Evolutionary conservation across 2,329 filamentous ascomycete genomes (phyloP).

Genomic region (Curvularia lunata): DNA sequence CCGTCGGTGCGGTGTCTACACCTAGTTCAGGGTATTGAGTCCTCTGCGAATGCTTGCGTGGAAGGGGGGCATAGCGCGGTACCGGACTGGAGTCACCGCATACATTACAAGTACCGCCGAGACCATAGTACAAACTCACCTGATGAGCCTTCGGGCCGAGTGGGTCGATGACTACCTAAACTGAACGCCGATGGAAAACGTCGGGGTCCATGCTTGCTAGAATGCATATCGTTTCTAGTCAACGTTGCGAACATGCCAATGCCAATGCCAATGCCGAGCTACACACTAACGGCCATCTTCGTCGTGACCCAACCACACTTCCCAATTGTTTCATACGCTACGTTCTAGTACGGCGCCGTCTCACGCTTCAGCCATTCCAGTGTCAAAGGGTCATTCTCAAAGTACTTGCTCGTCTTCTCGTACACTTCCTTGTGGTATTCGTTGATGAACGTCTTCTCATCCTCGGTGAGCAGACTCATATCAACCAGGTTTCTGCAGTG

Average conservation of each 20-base stretch:
- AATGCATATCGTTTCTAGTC: conserved; percentile 16
- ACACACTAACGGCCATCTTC: conserved; percentile 21
- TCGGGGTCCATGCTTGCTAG: conserved; percentile 21
- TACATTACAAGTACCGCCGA: conserved; percentile 3
- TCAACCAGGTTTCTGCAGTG: conserved; percentile 92
- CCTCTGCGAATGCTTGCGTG: background rate
- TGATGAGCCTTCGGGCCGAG: conserved; percentile 13
- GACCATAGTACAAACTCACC: conserved; percentile 8
- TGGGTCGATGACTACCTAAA: conserved; percentile 17
- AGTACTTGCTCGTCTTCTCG: conserved; percentile 79
- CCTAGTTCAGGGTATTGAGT: background rate
- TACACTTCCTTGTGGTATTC: conserved; percentile 81
- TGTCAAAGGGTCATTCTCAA: conserved; percentile 74
- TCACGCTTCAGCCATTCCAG: conserved; percentile 85
- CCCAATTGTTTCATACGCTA: conserved; percentile 7
- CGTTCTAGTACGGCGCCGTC: conserved; percentile 63
- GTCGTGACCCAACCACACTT: conserved; percentile 3
- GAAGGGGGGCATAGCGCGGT: background rate
- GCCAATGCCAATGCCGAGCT: conserved; percentile 22
- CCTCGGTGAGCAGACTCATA: conserved; percentile 69
- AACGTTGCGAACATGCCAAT: conserved; percentile 18
- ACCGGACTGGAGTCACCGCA: conserved; percentile 2
- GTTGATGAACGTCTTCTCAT: conserved; percentile 87
- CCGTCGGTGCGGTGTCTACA: conserved; percentile 27
- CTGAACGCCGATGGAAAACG: conserved; percentile 18